A percentile compares a stretch with the other conserved stretches of the same genome.
These are phyloP conservation scores for Camelina neglecta DNA, from an alignment of 345 rosid species.

Conservation along the genomic window DNA sequence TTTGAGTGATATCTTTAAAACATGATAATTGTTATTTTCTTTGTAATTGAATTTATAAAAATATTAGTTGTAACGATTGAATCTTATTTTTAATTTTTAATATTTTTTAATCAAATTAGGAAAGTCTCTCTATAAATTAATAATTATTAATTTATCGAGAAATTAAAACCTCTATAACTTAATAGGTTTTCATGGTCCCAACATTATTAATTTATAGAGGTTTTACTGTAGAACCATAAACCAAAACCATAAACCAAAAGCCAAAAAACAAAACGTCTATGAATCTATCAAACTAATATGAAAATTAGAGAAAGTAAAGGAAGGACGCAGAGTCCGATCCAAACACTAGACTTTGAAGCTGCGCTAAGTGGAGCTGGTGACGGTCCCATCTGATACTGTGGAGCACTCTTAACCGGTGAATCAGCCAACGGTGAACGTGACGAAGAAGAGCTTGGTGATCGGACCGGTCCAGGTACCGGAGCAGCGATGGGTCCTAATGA, in stretches of 20 bases:
- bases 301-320: neutral
- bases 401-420: slow-evolving; percentile 18
- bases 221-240: no score
- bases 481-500: slow-evolving; percentile 16
- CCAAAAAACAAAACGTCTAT: neutral
- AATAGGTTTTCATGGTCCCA: no score
- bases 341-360: slow-evolving; percentile 11
- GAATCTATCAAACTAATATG: neutral
- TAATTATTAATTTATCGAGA: no score
- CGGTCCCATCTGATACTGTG: slow-evolving; percentile 21
- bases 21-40: no score
- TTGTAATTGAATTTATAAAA: no score
- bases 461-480: neutral
- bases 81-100: no score
- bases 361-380: slow-evolving; percentile 21
- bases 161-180: no score
- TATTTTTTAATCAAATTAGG: no score
- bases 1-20: no score
- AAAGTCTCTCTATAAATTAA: no score
- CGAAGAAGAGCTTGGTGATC: neutral
- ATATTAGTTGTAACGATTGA: no score
- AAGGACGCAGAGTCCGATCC: slow-evolving; percentile 14
- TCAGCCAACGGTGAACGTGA: neutral
- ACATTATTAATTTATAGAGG: no score
- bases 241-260: neutral